phyloP scores from a whole-genome alignment of 495 filamentous ascomycete species.

The Evansstolkia leycettana region DNA sequence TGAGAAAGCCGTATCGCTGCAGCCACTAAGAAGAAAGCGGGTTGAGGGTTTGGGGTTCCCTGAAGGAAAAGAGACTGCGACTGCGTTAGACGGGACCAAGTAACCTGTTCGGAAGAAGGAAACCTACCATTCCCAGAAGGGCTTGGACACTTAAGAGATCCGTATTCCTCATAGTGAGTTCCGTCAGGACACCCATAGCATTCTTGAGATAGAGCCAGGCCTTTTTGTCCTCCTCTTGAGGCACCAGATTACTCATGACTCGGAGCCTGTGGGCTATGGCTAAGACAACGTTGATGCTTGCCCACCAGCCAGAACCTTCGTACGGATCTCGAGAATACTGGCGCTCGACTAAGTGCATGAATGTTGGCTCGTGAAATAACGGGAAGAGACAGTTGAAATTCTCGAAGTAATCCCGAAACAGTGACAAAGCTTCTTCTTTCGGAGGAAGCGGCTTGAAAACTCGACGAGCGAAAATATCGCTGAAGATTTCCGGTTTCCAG shows the following conservation, averaged over 20 bases:
- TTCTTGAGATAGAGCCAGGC: conserved; percentile 96
- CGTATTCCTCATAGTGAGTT: conserved; percentile 90
- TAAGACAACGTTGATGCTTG: conserved; percentile 84
- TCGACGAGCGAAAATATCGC: conserved; percentile 80
- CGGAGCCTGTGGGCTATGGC: conserved; percentile 85
- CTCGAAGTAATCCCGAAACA: conserved; percentile 88
- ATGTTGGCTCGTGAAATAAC: conserved; percentile 92
- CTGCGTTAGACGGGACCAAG: conserved; percentile 2
- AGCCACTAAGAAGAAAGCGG: conserved; percentile 85
- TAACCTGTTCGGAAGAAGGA: not conserved
- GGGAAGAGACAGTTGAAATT: conserved; percentile 99
- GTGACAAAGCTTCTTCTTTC: conserved; percentile 66
- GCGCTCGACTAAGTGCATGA: conserved; percentile 88
- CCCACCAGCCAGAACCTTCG: conserved; percentile 96
- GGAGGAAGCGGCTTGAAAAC: conserved; percentile 72
- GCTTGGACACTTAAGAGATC: conserved; percentile 96
- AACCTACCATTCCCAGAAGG: conserved; percentile 71
- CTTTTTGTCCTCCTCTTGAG: conserved; percentile 82
- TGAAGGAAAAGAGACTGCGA: conserved; percentile 76
- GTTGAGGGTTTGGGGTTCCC: conserved; percentile 93
- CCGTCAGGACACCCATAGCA: conserved; percentile 81
- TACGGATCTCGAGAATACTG: conserved; percentile 92
- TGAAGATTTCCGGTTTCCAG: conserved; percentile 93
- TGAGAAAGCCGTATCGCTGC: conserved; percentile 87
- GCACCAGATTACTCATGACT: conserved; percentile 89